phyloP scores from a whole-genome alignment of 2,329 filamentous ascomycete genomes.

The Fusarium irregulare region DNA sequence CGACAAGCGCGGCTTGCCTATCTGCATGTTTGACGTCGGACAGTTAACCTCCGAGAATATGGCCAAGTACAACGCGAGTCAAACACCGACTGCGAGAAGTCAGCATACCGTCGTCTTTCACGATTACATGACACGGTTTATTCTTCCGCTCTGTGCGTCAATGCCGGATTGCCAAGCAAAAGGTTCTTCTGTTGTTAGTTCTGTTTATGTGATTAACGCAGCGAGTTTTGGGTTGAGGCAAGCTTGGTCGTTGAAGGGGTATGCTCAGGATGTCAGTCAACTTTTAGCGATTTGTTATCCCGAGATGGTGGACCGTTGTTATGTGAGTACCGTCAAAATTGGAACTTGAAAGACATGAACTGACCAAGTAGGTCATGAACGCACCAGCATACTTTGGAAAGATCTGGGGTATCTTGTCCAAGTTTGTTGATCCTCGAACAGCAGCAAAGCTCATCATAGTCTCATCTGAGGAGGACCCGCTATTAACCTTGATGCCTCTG shows the following conservation, averaged over 20 bases:
- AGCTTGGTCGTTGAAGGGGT: constrained; percentile 1
- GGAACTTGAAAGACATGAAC: too few species aligned
- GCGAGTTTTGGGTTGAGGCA: not conserved
- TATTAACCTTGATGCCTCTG: not conserved
- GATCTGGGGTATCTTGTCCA: constrained; percentile 2
- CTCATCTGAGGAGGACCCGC: not conserved
- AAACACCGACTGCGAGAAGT: not conserved
- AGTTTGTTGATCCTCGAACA: not conserved
- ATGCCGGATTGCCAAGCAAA: not conserved
- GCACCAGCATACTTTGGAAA: not conserved
- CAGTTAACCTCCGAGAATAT: not conserved
- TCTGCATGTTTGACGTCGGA: not conserved
- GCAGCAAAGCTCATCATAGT: not conserved
- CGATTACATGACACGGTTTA: not conserved
- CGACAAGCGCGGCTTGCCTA: not conserved
- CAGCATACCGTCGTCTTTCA: not conserved
- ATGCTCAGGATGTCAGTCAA: not conserved
- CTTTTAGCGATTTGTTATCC: not conserved
- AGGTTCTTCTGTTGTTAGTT: not conserved
- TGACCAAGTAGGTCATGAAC: constrained; percentile 1
- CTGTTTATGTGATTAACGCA: not conserved
- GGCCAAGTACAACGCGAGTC: not conserved
- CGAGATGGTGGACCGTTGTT: not conserved
- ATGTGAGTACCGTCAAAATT: not conserved
- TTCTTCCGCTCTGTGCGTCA: not conserved